A percentile compares a stretch with the other conserved stretches of the same genome.
phyloP scores from a whole-genome alignment of 2,329 filamentous ascomycete genomes.

The Fusarium phyllophilum region DNA sequence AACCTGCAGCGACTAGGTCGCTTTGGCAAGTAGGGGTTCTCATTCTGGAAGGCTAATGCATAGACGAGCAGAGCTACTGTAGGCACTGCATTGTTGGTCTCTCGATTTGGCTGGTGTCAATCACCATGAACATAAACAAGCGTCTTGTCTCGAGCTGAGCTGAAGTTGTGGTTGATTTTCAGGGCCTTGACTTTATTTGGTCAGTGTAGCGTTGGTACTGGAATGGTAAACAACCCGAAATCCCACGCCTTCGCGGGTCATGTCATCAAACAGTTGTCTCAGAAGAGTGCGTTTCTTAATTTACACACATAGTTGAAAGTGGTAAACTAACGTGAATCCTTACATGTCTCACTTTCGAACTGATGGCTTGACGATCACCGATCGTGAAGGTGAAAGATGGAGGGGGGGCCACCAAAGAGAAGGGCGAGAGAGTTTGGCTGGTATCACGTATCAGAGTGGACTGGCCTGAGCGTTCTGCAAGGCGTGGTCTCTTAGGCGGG shows the following conservation, averaged over 20 bases:
- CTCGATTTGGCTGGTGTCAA: constrained; percentile 4
- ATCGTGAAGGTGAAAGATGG: neutral
- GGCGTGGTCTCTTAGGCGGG: constrained; percentile 29
- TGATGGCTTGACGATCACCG: constrained; percentile 22
- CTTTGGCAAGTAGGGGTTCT: constrained; percentile 20
- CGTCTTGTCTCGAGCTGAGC: constrained; percentile 13
- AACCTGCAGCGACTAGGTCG: constrained; percentile 34
- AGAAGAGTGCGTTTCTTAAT: constrained; percentile 30
- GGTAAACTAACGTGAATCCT: constrained; percentile 4
- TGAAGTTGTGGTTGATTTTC: constrained; percentile 2
- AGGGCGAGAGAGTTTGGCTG: constrained; percentile 11
- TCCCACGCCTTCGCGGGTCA: neutral
- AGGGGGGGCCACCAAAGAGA: neutral
- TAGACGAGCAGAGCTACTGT: constrained; percentile 9
- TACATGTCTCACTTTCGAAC: constrained; percentile 34
- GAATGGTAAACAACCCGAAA: constrained; percentile 38
- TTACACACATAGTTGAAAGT: constrained; percentile 27
- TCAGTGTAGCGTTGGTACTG: constrained; percentile 13
- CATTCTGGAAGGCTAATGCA: constrained; percentile 20
- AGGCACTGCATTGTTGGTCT: constrained; percentile 16
- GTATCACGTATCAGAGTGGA: constrained; percentile 14
- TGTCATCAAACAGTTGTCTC: constrained; percentile 29
- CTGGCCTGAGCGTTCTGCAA: constrained; percentile 37
- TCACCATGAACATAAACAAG: constrained; percentile 1
- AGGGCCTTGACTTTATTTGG: neutral